Base-by-base conservation (phyloP, 2,329 filamentous ascomycete genomes). In the Aspergillus sp. region DNA sequence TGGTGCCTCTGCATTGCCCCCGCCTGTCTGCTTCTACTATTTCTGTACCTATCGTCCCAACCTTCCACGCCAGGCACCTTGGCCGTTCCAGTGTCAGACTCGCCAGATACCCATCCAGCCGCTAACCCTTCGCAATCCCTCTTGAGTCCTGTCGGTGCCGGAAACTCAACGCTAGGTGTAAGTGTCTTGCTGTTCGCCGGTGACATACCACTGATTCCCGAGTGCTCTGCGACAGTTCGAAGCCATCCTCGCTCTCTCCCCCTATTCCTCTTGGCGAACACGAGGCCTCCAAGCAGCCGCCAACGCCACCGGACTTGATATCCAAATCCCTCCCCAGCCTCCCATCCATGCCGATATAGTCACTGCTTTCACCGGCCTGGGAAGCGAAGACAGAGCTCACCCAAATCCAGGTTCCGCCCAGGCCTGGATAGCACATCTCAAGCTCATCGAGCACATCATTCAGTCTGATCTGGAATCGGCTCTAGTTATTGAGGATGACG, bases 401-500 rank as follows among this genome's bases (percentile, higher is more conserved):
- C 56, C 58, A 0, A 52, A 50, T 14, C 52, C 52, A 15, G 61
- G 56, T 70, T 75, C 69, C 58, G 68, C 61, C 64, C 74, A 53
- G 61, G 75, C 69, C 2, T 80, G 77, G 77, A 65, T 72, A 5
- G 74, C 72, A 0, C 78, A 80, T 56, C 71, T 78, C 68, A 75
- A 76, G 45, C 72, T 70, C 0, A 60, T 63, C 64, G 43, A 56
- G 21, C 50, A 59, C 41, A 45, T 52, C 15, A 44, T 58, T 39
- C 52, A 65, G 44, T 68, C 72, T 6, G 64, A 63, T 19, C 48
- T 58, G 23, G 55, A 65, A 39, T 62, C 62, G 4, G 54, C 60
- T 12, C 39, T 81, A 76, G 72, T 81, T 41, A 74, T 79, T 17
- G 74, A 77, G 54, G 74, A 77, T 45, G 73, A 76, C 49, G 70